Conservation (phyloP, 2,329 filamentous ascomycete species). For the Pyrenochaeta sp. region DNA sequence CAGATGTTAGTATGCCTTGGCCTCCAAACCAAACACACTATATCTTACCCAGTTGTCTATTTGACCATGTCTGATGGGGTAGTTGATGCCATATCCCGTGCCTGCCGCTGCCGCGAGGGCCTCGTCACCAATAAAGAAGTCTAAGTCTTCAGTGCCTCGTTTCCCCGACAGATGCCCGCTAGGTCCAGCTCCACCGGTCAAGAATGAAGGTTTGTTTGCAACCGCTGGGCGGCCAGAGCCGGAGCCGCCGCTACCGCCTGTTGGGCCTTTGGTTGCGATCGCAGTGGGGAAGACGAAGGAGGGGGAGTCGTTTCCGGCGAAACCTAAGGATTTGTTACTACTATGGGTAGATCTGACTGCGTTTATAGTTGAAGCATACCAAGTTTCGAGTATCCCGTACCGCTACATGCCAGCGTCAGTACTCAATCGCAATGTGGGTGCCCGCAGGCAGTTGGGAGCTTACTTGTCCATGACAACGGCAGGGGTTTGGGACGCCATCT, state of each 20-base stretch:
- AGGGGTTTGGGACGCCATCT: constrained; percentile 97
- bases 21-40: neutral
- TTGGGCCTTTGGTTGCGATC: constrained; percentile 89
- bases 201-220: constrained; percentile 92
- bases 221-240: constrained; percentile 90
- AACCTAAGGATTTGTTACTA: constrained; percentile 68
- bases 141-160: constrained; percentile 94
- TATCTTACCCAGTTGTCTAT: constrained; percentile 93
- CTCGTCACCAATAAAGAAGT: constrained; percentile 99
- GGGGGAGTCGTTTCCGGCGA: constrained; percentile 98
- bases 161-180: constrained; percentile 86
- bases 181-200: constrained; percentile 88
- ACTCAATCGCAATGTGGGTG: constrained; percentile 40
- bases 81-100: constrained; percentile 94
- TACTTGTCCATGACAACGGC: constrained; percentile 99
- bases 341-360: constrained; percentile 22
- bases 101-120: constrained; percentile 84
- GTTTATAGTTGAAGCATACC: constrained; percentile 65
- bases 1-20: constrained; percentile 18
- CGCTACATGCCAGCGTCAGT: constrained; percentile 68
- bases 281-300: constrained; percentile 99
- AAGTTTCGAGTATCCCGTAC: constrained; percentile 99
- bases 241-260: constrained; percentile 74
- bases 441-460: constrained; percentile 56
- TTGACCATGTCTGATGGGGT: constrained; percentile 96